Conservation (phyloP, 2,329 filamentous ascomycete species). For the Stagonosporopsis chrysanthemi region DNA sequence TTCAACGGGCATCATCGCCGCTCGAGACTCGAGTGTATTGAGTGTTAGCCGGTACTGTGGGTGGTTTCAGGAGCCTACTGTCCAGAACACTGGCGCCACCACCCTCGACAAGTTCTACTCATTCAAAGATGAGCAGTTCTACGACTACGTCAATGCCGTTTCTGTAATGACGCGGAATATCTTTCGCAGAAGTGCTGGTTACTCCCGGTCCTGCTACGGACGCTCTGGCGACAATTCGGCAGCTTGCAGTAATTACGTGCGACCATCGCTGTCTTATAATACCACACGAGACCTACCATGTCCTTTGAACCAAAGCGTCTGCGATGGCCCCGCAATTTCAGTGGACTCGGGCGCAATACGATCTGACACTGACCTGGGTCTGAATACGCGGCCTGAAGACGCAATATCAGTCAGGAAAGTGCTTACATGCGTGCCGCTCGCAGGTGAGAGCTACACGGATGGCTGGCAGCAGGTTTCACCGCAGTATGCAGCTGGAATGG, state of each 20-base stretch:
- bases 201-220: constrained; percentile 1
- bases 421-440: neutral
- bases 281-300: neutral
- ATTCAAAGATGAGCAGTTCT: neutral
- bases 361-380: neutral
- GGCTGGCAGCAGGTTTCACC: neutral
- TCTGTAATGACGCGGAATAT: neutral
- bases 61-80: neutral
- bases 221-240: neutral
- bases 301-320: neutral
- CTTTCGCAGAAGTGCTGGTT: neutral
- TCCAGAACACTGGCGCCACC: neutral
- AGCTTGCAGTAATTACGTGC: neutral
- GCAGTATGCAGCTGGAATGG: neutral
- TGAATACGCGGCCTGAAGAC: neutral
- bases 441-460: neutral
- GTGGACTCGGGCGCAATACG: neutral
- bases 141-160: neutral
- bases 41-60: neutral
- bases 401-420: neutral
- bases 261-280: neutral
- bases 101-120: neutral
- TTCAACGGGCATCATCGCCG: neutral
- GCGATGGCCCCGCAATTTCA: neutral
- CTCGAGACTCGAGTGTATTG: neutral